Percentiles rank a stretch among this genome's conserved stretches.
phyloP scores from a whole-genome alignment of 305 asterid genomes.

The Rubia balearica region DNA sequence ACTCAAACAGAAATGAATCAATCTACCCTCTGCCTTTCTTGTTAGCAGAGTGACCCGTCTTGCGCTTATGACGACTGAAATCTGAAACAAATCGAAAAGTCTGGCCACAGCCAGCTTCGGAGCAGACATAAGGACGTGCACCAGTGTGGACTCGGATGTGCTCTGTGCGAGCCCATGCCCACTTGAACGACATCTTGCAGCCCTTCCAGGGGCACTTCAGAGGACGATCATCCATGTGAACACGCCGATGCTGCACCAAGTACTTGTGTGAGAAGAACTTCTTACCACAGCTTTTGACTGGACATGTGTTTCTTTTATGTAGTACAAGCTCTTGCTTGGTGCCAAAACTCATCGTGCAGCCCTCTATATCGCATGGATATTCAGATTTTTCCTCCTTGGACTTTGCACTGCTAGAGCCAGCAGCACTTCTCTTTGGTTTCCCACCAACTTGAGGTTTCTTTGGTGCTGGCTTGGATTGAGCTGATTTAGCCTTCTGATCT shows the following conservation, averaged over 20 bases:
- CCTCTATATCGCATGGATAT: conserved; percentile 73
- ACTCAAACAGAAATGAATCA: conserved; percentile 15
- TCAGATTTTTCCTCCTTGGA: conserved; percentile 49
- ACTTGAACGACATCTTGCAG: conserved; percentile 96
- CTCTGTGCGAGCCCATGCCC: conserved; percentile 99
- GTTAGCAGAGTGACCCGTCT: conserved; percentile 71
- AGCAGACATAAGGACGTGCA: conserved; percentile 89
- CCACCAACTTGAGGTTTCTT: conserved; percentile 43
- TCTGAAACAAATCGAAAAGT: conserved; percentile 96
- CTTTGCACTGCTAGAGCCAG: conserved; percentile 29
- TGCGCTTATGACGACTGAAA: conserved; percentile 99
- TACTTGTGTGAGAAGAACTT: conserved; percentile 95
- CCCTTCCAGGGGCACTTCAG: conserved; percentile 99
- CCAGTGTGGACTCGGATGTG: conserved; percentile 99
- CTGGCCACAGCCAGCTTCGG: conserved; percentile 82
- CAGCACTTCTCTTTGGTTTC: conserved; percentile 36
- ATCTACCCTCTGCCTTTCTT: conserved; percentile 52
- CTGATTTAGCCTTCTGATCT: conserved; percentile 28
- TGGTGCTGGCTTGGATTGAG: conserved; percentile 30
- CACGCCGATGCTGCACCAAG: conserved; percentile 96
- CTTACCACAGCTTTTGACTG: conserved; percentile 88
- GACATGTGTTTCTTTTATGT: conserved; percentile 78
- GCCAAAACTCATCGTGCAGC: conserved; percentile 79
- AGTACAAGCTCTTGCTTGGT: conserved; percentile 68
- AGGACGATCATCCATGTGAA: conserved; percentile 95